Percentiles rank a stretch among this genome's conserved stretches.
These are phyloP conservation scores for Gastrodia elata DNA, from an alignment of 106 monocot genomes.

Conservation along the genomic window DNA sequence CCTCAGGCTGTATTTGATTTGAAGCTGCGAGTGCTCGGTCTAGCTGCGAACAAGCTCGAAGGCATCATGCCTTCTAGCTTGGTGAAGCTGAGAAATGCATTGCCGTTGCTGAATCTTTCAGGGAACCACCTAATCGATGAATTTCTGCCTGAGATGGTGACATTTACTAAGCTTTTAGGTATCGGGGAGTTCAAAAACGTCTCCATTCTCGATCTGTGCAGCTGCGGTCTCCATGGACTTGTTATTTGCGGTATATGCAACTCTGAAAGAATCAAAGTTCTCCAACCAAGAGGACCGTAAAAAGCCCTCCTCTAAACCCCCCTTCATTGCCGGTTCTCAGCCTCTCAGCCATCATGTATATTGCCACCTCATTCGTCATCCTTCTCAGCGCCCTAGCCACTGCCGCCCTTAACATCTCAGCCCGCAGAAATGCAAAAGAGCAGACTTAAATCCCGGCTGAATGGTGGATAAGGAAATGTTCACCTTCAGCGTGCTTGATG, in stretches of 20 bases:
- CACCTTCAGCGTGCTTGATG: no score
- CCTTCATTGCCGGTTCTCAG: conserved; percentile 24
- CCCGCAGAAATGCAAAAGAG: no score
- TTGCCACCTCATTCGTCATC: conserved; percentile 29
- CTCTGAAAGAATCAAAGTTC: conserved; percentile 10
- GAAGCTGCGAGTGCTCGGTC: conserved; percentile 49
- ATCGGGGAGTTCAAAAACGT: conserved; percentile 14
- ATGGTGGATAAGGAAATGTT: no score
- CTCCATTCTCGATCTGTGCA: conserved; percentile 52
- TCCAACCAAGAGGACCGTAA: neutral
- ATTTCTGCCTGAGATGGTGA: conserved; percentile 50
- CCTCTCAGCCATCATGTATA: conserved; percentile 32
- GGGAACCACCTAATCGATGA: conserved; percentile 42
- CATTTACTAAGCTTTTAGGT: conserved; percentile 42
- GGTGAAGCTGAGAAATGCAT: conserved; percentile 29
- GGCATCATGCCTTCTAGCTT: conserved; percentile 54
- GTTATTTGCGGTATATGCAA: conserved; percentile 13
- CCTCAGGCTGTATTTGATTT: conserved; percentile 53
- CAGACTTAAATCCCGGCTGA: no score
- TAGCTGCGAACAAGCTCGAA: conserved; percentile 53
- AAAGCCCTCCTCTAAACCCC: no score
- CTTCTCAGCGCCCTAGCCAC: conserved; percentile 22
- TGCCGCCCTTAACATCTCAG: conserved; percentile 29
- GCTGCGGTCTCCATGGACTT: conserved; percentile 27
- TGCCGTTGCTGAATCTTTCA: conserved; percentile 54